A percentile compares a stretch with the other conserved stretches of the same genome.
These are phyloP conservation scores for Plasmodium ovale DNA, from an alignment of 169 alveolate species.

Conservation along the genomic window DNA sequence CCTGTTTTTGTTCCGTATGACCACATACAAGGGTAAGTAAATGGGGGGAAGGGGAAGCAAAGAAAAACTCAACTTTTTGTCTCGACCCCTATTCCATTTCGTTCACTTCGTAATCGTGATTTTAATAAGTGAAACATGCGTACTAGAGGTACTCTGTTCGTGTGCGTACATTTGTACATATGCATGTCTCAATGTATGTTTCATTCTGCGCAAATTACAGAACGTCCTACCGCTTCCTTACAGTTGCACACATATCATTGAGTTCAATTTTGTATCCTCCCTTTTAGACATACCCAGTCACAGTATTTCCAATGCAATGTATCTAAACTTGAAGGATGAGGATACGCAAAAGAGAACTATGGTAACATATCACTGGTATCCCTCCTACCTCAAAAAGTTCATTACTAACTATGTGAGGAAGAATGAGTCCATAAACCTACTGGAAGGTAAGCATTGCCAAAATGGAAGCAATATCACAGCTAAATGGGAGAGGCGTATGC, in stretches of 20 bases:
- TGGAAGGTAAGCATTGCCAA: constrained; percentile 29
- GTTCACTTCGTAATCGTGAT: background rate
- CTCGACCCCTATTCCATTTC: too few relatives aligned
- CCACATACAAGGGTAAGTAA: constrained; percentile 33
- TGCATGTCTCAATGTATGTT: too few relatives aligned
- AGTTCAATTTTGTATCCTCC: too few relatives aligned
- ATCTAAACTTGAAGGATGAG: constrained; percentile 9
- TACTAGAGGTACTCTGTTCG: background rate
- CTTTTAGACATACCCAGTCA: constrained; percentile 18
- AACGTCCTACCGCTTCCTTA: too few relatives aligned
- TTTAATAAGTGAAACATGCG: background rate
- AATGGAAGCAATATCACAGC: background rate
- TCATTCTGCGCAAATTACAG: too few relatives aligned
- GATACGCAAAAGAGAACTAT: constrained; percentile 2
- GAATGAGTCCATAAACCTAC: constrained; percentile 7
- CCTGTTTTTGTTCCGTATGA: constrained; percentile 40
- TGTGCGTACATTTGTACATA: too few relatives aligned
- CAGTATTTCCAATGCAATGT: constrained; percentile 59
- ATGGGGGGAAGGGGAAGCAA: background rate
- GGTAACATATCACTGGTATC: constrained; percentile 46
- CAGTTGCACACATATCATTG: too few relatives aligned
- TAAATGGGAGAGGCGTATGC: too few relatives aligned
- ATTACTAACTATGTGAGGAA: constrained; percentile 1
- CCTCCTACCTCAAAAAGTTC: constrained; percentile 36
- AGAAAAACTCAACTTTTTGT: too few relatives aligned